phyloP scores from a whole-genome alignment of 208 protist species.

The Acanthamoeba quina region DNA sequence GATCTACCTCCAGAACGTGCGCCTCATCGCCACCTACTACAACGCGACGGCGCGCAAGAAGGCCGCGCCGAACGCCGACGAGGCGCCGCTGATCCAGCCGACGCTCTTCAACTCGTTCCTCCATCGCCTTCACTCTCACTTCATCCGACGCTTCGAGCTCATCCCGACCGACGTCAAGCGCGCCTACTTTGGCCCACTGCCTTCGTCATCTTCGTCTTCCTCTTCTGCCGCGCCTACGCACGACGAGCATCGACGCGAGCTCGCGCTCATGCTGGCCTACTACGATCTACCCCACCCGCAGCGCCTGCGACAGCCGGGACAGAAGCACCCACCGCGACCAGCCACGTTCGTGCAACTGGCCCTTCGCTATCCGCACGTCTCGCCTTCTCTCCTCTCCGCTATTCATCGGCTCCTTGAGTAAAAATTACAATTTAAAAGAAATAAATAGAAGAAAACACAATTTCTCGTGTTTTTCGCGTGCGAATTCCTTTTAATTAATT shows the following conservation, averaged over 20 bases:
- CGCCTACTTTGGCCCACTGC: neutral
- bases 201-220: neutral
- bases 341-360: slow-evolving; percentile 1
- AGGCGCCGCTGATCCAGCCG: slow-evolving; percentile 2
- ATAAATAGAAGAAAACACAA: neutral
- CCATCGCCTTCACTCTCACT: neutral
- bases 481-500: too few species aligned
- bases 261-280: slow-evolving; percentile 4
- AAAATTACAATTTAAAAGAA: too few species aligned
- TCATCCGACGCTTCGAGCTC: neutral
- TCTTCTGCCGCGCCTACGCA: neutral
- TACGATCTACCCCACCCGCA: slow-evolving; percentile 23
- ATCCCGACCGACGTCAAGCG: neutral
- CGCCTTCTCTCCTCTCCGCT: neutral
- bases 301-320: neutral
- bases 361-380: slow-evolving; percentile 4
- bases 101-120: slow-evolving; percentile 6
- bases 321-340: neutral
- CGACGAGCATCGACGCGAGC: neutral
- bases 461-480: neutral
- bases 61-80: neutral
- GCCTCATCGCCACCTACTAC: neutral
- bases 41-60: neutral
- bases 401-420: neutral
- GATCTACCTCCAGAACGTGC: slow-evolving; percentile 22